Base-by-base conservation (phyloP, 169 alveolate species). In the Cryptosporidium canis region DNA sequence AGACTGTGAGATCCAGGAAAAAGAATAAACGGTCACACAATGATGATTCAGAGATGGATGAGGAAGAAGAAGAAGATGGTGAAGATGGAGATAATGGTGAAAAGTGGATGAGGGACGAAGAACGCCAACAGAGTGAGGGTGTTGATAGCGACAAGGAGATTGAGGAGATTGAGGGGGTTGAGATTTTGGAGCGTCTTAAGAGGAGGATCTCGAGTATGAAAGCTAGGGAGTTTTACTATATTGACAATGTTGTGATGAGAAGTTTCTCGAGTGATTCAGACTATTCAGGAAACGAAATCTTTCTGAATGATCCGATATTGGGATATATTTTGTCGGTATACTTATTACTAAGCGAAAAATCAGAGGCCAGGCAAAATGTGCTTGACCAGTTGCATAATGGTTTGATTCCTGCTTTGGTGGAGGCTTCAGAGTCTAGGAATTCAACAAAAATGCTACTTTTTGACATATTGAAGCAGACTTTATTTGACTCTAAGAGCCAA, bases 331-430 rank as follows among this genome's bases (percentile, higher is more conserved):
- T 61, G 14, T 77, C 87, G 12, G 9, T 77, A 11, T 77, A 77
- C 29, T 39, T 77, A 24, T 58, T 77, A 24, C 11, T 63, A 41
- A 77, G 77, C 27, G 87, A 77, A n/a, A 55, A 61, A 44, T 77
- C 87, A 5, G 87, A 77, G 7, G 47, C 65, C 35, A 77, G 87
- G 12, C 87, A 77, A 77, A 58, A 41, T 61, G 27, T 77, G 9
- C 24, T 77, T 6, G 87, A 77, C 8, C 70, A 58, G 27, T 18
- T 77, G 41, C 72, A 77, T 63, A 39, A 18, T 11, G 7, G n/a
- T 8, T 61, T 77, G 6, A 77, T 77, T 27, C 87, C 87, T 18
- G 7, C 58, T 21, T 31, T 77, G 37, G 29, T 77, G 8, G 71
- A 77, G 9, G 31, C 41, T 4, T 3, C 77, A 18, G 87, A 77